A percentile compares a stretch with the other conserved stretches of the same genome.
These are phyloP conservation scores for Camellia granthamiana DNA, from an alignment of 148 eudicot genomes.

Conservation along the genomic window DNA sequence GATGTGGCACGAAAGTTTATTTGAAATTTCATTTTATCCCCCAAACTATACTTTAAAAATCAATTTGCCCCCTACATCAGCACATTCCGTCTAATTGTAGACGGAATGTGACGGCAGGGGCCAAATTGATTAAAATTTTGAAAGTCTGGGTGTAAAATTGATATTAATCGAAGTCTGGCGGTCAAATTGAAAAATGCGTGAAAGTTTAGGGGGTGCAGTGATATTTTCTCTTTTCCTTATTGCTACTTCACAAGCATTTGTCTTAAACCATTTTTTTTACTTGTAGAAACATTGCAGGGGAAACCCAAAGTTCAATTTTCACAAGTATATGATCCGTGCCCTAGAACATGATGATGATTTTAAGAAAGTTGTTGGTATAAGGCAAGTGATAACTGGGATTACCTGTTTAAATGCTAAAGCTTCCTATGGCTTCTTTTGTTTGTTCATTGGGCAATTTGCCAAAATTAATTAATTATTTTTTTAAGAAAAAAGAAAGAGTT, in stretches of 20 bases:
- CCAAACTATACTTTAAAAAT: too few relatives aligned
- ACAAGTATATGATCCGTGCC: conserved; percentile 93
- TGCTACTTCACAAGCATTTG: not conserved
- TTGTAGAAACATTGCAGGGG: conserved; percentile 73
- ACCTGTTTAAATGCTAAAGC: not conserved
- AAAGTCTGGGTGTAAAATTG: too few relatives aligned
- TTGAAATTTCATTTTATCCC: too few relatives aligned
- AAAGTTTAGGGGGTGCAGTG: too few relatives aligned
- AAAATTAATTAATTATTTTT: not conserved
- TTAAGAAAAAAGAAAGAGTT: not conserved
- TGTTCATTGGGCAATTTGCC: not conserved
- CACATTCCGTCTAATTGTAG: too few relatives aligned
- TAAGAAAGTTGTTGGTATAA: conserved; percentile 86
- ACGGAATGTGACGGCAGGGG: too few relatives aligned
- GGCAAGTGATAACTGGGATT: conserved; percentile 40
- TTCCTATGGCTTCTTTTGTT: not conserved
- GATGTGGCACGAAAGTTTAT: too few relatives aligned
- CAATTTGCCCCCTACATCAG: too few relatives aligned
- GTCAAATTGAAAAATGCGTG: too few relatives aligned
- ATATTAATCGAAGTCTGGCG: too few relatives aligned
- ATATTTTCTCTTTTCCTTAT: not conserved
- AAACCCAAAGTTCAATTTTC: conserved; percentile 81
- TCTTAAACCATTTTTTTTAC: conserved; percentile 5
- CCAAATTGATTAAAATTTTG: too few relatives aligned
- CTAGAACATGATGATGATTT: conserved; percentile 94